These are phyloP conservation scores for Starmerella vitae DNA, from an alignment of 805 yeast species.

Conservation along the genomic window DNA sequence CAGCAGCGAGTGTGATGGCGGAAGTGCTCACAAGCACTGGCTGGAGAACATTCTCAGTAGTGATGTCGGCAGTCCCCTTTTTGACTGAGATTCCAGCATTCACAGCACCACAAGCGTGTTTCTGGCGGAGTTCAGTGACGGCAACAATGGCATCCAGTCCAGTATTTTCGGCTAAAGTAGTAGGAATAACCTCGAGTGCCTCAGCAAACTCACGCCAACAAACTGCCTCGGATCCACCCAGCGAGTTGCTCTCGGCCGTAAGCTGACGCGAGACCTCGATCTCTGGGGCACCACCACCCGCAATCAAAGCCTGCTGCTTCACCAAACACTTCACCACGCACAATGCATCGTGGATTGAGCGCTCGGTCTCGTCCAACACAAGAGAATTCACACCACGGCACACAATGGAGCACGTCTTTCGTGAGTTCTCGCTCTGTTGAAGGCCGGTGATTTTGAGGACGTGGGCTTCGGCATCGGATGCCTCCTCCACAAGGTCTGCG, in stretches of 20 bases:
- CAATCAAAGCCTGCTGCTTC: slow-evolving; percentile 76
- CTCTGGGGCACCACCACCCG: slow-evolving; percentile 99
- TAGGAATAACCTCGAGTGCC: slow-evolving; percentile 85
- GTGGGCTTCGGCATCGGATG: slow-evolving; percentile 76
- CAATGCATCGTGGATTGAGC: slow-evolving; percentile 93
- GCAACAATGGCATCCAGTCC: slow-evolving; percentile 84
- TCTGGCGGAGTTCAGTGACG: slow-evolving; percentile 79
- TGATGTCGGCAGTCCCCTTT: slow-evolving; percentile 86
- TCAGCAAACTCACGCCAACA: slow-evolving; percentile 86
- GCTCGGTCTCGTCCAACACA: slow-evolving; percentile 89
- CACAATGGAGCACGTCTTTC: slow-evolving; percentile 43
- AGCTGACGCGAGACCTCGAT: slow-evolving; percentile 71
- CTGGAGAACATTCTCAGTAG: slow-evolving; percentile 86
- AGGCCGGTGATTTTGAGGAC: slow-evolving; percentile 73
- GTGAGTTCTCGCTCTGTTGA: slow-evolving; percentile 13
- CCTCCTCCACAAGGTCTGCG: slow-evolving; percentile 88
- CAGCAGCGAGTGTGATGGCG: slow-evolving; percentile 89
- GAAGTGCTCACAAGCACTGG: slow-evolving; percentile 91
- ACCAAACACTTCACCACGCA: slow-evolving; percentile 86
- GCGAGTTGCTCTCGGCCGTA: slow-evolving; percentile 48
- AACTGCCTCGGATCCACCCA: slow-evolving; percentile 77
- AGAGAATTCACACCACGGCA: slow-evolving; percentile 90
- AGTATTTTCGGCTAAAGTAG: slow-evolving; percentile 89
- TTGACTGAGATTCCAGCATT: slow-evolving; percentile 95
- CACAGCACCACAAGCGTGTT: slow-evolving; percentile 79